phyloP scores from a whole-genome alignment of 1,284 basidiomycete species.

The Earliella scabrosa region DNA sequence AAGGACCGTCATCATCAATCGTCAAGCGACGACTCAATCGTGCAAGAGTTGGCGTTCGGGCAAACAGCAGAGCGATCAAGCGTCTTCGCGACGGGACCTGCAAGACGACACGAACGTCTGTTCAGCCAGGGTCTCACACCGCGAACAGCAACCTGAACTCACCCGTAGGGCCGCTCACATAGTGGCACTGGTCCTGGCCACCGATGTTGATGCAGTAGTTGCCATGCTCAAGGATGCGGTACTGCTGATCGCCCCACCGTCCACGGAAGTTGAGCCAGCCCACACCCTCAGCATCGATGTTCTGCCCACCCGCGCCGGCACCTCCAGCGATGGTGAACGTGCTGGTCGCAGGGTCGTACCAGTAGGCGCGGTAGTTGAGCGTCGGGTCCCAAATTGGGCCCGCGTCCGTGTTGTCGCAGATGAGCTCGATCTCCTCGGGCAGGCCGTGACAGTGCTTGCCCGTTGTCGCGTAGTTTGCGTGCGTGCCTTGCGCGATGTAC shows the following conservation, averaged over 20 bases:
- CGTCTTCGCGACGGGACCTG: constrained; percentile 36
- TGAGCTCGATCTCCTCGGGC: constrained; percentile 23
- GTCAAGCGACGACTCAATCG: constrained; percentile 18
- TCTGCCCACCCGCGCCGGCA: constrained; percentile 23
- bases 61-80: constrained; percentile 32
- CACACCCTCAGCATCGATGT: constrained; percentile 26
- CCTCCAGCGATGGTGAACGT: constrained; percentile 32
- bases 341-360: constrained; percentile 28
- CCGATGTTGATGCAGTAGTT: constrained; percentile 30
- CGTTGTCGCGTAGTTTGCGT: constrained; percentile 37
- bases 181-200: constrained; percentile 26
- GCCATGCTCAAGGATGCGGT: constrained; percentile 28
- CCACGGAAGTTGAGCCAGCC: constrained; percentile 35
- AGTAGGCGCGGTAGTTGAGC: constrained; percentile 36
- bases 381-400: constrained; percentile 36
- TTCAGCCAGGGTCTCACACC: background rate
- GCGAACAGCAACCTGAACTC: background rate
- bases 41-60: constrained; percentile 29
- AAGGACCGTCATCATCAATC: background rate
- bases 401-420: constrained; percentile 27
- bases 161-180: constrained; percentile 35
- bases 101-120: background rate
- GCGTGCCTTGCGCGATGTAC: constrained; percentile 35
- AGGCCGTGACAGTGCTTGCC: constrained; percentile 34
- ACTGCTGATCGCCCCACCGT: constrained; percentile 37